phyloP scores from a whole-genome alignment of 805 yeast species.

The Wickerhamomyces chaumierensis region DNA sequence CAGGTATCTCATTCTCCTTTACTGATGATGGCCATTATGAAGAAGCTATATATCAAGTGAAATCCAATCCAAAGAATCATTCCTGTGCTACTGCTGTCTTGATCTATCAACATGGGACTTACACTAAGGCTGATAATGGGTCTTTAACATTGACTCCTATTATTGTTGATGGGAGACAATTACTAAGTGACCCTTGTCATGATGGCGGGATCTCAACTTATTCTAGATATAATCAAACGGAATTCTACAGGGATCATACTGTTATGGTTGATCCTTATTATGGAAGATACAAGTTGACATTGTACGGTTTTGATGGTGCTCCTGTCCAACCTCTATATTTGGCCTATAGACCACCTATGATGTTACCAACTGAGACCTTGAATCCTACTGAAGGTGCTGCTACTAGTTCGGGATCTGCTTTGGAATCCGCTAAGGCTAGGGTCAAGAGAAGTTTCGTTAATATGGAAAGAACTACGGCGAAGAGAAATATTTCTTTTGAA shows the following conservation, averaged over 20 bases:
- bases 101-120: constrained; percentile 84
- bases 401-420: constrained; percentile 18
- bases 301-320: constrained; percentile 71
- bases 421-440: constrained; percentile 24
- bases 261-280: constrained; percentile 67
- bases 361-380: constrained; percentile 88
- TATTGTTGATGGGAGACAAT: constrained; percentile 84
- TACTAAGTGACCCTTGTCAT: constrained; percentile 80
- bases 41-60: constrained; percentile 76
- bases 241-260: constrained; percentile 43
- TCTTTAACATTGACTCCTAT: constrained; percentile 62
- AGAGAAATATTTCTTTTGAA: not conserved
- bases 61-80: constrained; percentile 62
- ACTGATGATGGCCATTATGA: constrained; percentile 88
- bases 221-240: constrained; percentile 60
- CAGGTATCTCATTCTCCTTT: constrained; percentile 89
- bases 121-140: constrained; percentile 52
- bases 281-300: constrained; percentile 68
- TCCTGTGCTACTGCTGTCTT: constrained; percentile 75
- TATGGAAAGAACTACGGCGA: constrained; percentile 66
- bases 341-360: constrained; percentile 88
- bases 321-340: constrained; percentile 80
- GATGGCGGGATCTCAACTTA: constrained; percentile 50
- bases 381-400: constrained; percentile 59
- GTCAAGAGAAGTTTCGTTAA: constrained; percentile 73